Evolutionary conservation across 257 asterid species (phyloP).

Genomic region (Linderniella brevidens): DNA sequence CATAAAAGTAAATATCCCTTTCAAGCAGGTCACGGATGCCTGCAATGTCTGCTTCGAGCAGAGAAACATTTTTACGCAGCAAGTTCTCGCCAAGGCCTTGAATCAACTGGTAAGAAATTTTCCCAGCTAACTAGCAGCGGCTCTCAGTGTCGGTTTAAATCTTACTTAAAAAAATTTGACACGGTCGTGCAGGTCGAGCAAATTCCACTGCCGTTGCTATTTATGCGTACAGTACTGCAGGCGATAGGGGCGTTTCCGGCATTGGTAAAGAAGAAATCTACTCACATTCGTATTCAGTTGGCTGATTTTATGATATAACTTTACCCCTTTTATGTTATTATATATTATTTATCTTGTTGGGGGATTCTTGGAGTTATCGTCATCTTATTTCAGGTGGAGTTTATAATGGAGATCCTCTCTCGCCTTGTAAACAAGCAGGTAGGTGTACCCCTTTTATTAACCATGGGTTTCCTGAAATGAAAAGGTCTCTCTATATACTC

Average conservation of each 20-base stretch:
- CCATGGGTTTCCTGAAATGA: background rate
- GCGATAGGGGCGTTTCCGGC: constrained; percentile 93
- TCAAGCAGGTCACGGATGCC: constrained; percentile 86
- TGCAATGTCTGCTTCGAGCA: constrained; percentile 96
- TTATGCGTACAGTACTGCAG: constrained; percentile 97
- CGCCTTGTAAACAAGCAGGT: constrained; percentile 99
- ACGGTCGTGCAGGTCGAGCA: constrained; percentile 74
- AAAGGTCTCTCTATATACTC: background rate
- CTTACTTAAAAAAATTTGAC: constrained; percentile 4
- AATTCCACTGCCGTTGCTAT: constrained; percentile 85
- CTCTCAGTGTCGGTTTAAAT: background rate
- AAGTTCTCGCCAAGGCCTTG: constrained; percentile 89
- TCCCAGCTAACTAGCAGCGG: constrained; percentile 3
- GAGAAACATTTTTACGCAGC: constrained; percentile 74
- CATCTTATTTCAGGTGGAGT: constrained; percentile 55
- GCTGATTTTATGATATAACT: background rate
- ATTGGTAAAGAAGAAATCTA: constrained; percentile 38
- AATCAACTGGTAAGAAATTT: constrained; percentile 71
- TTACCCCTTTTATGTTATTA: background rate
- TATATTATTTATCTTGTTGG: background rate
- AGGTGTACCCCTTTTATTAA: no score
- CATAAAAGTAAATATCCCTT: constrained; percentile 11
- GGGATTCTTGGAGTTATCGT: background rate
- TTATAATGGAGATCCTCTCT: constrained; percentile 85
- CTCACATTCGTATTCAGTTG: background rate